Base-by-base conservation (phyloP, 2,329 filamentous ascomycete species). In the Elsinoe arachidis region DNA sequence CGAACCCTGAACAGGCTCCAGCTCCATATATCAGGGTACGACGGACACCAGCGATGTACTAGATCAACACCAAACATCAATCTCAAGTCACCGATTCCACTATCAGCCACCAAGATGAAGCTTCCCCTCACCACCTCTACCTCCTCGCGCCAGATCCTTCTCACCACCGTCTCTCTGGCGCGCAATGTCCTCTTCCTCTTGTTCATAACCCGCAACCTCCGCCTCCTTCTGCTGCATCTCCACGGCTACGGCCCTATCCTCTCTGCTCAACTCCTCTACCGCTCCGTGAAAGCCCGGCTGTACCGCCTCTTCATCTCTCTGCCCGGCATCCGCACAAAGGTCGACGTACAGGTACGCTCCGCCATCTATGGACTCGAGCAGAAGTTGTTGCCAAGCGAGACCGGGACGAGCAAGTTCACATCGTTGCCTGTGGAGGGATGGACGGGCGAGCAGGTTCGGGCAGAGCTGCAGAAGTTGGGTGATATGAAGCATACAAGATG, bases 401-500 rank as follows among this genome's bases (percentile, higher is more conserved):
- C 84, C 0, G 86, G 83, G 51, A 77, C 90, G 46, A 86, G 82
- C 57, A 83, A 87, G 62, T 87, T 93, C 72, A 77, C 89, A 23
- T 78, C 80, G 5, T 78, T 99, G 14, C 93, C 93, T 3, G 86
- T 86, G 69, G 84, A 92, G 68, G 92, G 91, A 69, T 88, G 91
- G 85, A 79, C 81, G 23, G 79, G 85, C 41, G 90, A 96, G 15
- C 83, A 85, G 61, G 81, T 99, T 41, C 82, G 84, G 64, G 81
- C 83, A 60, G 92, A 96, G 76, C 80, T 99, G 61, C 82, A 85
- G 60, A 82, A 83, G 63, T 78, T 99, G 63, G 84, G 86, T 14
- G 84, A 80, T 51, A 88, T 99, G 87, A 86, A 96, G 66, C 93
- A 97, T 73, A 96, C 91, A 1, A 82, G 87, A 62, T 99, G 93